phyloP scores from a whole-genome alignment of 169 alveolate species.

The Miamiensis avidus region DNA sequence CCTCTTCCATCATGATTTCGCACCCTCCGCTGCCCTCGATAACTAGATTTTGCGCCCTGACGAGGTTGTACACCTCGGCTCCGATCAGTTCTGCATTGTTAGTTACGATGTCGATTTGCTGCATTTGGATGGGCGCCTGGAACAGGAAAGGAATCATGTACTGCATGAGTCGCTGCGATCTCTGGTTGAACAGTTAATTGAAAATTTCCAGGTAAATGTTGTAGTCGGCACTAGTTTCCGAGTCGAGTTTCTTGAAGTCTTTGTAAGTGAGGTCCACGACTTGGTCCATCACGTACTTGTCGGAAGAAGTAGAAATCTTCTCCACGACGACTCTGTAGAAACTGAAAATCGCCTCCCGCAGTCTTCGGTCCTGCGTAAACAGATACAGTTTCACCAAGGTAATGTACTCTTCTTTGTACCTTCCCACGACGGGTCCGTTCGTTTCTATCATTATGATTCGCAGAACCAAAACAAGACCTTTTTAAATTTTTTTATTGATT shows the following conservation, averaged over 20 bases:
- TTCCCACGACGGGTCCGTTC: background rate
- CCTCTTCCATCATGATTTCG: constrained; percentile 10
- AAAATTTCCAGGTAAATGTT: constrained; percentile 24
- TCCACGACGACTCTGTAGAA: constrained; percentile 23
- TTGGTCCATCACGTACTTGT: constrained; percentile 17
- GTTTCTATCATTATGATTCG: background rate
- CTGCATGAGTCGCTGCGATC: constrained; percentile 23
- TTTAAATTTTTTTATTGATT: too few relatives aligned
- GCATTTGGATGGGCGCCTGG: constrained; percentile 27
- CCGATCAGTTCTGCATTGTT: constrained; percentile 34
- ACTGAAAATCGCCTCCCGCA: constrained; percentile 20
- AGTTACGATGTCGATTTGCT: constrained; percentile 35
- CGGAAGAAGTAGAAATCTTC: constrained; percentile 9
- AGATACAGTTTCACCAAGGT: constrained; percentile 10
- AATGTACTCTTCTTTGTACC: constrained; percentile 12
- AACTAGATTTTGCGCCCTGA: background rate
- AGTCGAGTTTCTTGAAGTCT: constrained; percentile 21
- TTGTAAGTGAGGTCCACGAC: constrained; percentile 19
- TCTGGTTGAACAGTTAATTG: constrained; percentile 18
- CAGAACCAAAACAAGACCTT: background rate
- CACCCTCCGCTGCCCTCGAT: background rate
- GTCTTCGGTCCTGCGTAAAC: constrained; percentile 7
- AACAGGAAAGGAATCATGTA: constrained; percentile 21
- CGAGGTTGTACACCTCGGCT: constrained; percentile 16
- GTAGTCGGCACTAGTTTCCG: constrained; percentile 25